Percentiles rank a stretch among this genome's conserved stretches.
phyloP scores from a whole-genome alignment of 495 filamentous ascomycete genomes.

The Penicillium soppii region DNA sequence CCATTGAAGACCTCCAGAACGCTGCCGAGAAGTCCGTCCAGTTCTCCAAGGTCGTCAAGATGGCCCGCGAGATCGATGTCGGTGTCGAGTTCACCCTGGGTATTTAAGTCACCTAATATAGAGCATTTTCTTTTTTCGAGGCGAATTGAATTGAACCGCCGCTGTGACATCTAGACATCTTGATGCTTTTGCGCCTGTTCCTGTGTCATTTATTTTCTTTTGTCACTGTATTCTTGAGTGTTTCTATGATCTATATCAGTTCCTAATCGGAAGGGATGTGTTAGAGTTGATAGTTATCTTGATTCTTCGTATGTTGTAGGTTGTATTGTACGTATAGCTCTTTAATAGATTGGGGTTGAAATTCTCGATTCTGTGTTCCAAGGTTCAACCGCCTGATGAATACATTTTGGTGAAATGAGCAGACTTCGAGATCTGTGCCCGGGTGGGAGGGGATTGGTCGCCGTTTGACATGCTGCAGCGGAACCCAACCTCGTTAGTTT shows the following conservation, averaged over 20 bases:
- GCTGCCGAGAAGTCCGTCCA: constrained; percentile 98
- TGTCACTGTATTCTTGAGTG: constrained; percentile 39
- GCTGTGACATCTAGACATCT: constrained; percentile 14
- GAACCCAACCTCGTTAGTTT: too few relatives aligned
- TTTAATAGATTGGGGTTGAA: too few relatives aligned
- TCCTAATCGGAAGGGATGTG: constrained; percentile 28
- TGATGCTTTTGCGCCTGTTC: constrained; percentile 21
- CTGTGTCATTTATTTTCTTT: constrained; percentile 37
- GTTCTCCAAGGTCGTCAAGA: constrained; percentile 98
- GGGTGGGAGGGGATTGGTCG: too few relatives aligned
- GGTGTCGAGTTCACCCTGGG: constrained; percentile 96
- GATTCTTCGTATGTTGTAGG: neutral
- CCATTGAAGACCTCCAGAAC: constrained; percentile 94
- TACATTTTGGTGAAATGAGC: too few relatives aligned
- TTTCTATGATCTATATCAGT: constrained; percentile 33
- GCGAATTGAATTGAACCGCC: constrained; percentile 7
- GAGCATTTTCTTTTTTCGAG: constrained; percentile 10
- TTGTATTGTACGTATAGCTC: too few relatives aligned
- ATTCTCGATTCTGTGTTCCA: too few relatives aligned
- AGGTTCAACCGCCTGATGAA: too few relatives aligned
- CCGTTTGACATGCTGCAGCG: too few relatives aligned
- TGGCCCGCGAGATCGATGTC: constrained; percentile 97
- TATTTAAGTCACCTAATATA: constrained; percentile 57
- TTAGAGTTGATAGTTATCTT: constrained; percentile 6
- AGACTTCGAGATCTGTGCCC: too few relatives aligned